Percentiles rank a stretch among this genome's conserved stretches.
Evolutionary conservation across 192 early-diverging fungal species (phyloP).

Genomic region (Allomyces javanicus): DNA sequence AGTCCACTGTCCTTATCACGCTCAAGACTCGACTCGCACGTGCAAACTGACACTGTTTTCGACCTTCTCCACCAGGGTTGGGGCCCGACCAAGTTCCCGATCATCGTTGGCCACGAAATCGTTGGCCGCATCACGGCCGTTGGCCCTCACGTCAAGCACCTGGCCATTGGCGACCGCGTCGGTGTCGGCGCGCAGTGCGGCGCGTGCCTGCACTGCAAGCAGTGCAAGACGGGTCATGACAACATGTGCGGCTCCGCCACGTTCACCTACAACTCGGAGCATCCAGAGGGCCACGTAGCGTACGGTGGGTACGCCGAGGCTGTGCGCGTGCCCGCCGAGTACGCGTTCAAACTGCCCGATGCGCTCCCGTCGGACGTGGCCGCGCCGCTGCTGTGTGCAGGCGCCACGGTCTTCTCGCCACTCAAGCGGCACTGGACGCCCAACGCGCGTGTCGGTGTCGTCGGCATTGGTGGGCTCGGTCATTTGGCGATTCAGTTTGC

Average conservation of each 20-base stretch:
- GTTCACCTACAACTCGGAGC: conserved; percentile 31
- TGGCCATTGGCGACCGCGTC: conserved; percentile 36
- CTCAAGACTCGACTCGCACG: no score
- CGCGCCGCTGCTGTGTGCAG: conserved; percentile 64
- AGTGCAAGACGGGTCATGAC: conserved; percentile 23
- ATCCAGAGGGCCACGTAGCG: conserved; percentile 24
- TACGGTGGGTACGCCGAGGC: conserved; percentile 41
- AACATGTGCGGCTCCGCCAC: conserved; percentile 20
- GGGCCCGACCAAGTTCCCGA: conserved; percentile 13
- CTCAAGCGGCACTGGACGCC: conserved; percentile 39
- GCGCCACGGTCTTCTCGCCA: conserved; percentile 51
- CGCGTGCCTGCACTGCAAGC: conserved; percentile 32
- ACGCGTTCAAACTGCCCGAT: conserved; percentile 42
- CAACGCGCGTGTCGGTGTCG: conserved; percentile 45
- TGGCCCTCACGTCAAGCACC: conserved; percentile 27
- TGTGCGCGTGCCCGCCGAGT: conserved; percentile 29
- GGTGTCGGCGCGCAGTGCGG: conserved; percentile 47
- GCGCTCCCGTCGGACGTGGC: conserved; percentile 31
- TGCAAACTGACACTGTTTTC: no score
- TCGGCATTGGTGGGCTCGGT: conserved; percentile 64
- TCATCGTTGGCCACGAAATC: conserved; percentile 50
- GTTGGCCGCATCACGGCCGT: conserved; percentile 37
- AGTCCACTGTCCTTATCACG: no score
- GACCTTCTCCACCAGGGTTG: conserved; percentile 4
- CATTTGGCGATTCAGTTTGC: conserved; percentile 26